Base-by-base conservation (phyloP, 768 basidiomycete genomes). In the Crepidotus variabilis region DNA sequence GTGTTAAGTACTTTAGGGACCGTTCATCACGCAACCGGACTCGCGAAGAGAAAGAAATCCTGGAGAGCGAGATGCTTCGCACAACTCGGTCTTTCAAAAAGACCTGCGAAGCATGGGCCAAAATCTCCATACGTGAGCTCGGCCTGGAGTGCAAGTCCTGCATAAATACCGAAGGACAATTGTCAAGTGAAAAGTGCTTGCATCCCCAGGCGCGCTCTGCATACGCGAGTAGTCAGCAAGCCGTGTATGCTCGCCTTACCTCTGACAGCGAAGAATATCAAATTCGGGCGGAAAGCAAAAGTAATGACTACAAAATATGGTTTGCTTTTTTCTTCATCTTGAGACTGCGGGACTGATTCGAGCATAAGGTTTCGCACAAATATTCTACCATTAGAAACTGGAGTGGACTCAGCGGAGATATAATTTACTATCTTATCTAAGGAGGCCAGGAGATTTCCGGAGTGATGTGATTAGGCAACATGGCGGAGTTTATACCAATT, bases 1-100 rank as follows among this genome's bases (percentile, higher is more conserved):
- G 55, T 20, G 70, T 66, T 2, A 65, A 68, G 36, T 71, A 65
- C 63, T 71, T 69, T 48, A 59, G 63, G 23, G 65, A 68, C 18
- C 61, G 60, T 9, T 67, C 69, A 5, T 54, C 58, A 4, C 58
- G 61, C 22, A 60, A 70, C 33, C 60, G 66, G 13, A 57, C 59
- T 23, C 48, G 48, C 39, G 70, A 71, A 58, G 66, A 69, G 54
- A 63, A 61, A 35, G 68, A 71, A 43, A 65, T 69, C 47, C 52
- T 71, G 18, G 62, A 65, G 47, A 63, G 59, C 47, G 69, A 71
- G 54, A 64, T 69, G 49, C 35, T 48, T 21, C 57, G 64, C 18
- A 61, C 60, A 6, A 23, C 24, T 21, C 34, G 49, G 24, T 50
- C 49, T 21, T 56, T 56, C n/a, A 18, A 16, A 7, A 39, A 10